A percentile compares a stretch with the other conserved stretches of the same genome.
These are phyloP conservation scores for Talaromyces liani DNA, from an alignment of 495 filamentous ascomycete species.

Conservation along the genomic window DNA sequence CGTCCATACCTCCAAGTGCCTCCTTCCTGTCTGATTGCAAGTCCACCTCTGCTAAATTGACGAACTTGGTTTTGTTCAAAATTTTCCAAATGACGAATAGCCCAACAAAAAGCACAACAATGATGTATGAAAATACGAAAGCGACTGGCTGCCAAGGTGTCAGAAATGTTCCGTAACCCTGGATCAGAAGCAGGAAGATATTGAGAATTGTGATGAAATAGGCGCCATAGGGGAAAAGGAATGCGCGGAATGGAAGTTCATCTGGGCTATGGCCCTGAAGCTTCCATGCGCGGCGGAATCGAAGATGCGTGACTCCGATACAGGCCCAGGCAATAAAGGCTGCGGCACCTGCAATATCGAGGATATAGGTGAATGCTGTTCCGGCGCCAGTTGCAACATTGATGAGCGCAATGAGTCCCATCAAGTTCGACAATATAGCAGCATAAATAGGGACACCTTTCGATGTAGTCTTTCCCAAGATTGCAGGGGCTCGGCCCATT, in stretches of 20 bases:
- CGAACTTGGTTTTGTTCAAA: conserved; percentile 2
- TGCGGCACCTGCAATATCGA: conserved; percentile 45
- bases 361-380: conserved; percentile 54
- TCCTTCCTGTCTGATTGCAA: conserved; percentile 1
- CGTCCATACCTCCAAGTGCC: background rate
- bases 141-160: conserved; percentile 7
- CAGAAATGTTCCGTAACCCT: conserved; percentile 5
- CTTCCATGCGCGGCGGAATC: conserved; percentile 58
- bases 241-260: conserved; percentile 57
- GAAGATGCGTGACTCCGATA: conserved; percentile 49
- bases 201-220: conserved; percentile 2
- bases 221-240: conserved; percentile 4
- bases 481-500: conserved; percentile 44
- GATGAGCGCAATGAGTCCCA: conserved; percentile 49
- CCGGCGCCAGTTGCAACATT: conserved; percentile 37
- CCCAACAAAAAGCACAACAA: conserved; percentile 6
- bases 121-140: conserved; percentile 8
- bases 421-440: conserved; percentile 35
- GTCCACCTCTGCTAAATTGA: conserved; percentile 6
- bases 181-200: conserved; percentile 6
- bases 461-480: conserved; percentile 49
- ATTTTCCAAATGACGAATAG: conserved; percentile 6
- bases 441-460: conserved; percentile 50
- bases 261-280: conserved; percentile 51
- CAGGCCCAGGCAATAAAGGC: conserved; percentile 51